phyloP scores from a whole-genome alignment of 2,329 filamentous ascomycete genomes.

The Coleophoma eucalyptorum region DNA sequence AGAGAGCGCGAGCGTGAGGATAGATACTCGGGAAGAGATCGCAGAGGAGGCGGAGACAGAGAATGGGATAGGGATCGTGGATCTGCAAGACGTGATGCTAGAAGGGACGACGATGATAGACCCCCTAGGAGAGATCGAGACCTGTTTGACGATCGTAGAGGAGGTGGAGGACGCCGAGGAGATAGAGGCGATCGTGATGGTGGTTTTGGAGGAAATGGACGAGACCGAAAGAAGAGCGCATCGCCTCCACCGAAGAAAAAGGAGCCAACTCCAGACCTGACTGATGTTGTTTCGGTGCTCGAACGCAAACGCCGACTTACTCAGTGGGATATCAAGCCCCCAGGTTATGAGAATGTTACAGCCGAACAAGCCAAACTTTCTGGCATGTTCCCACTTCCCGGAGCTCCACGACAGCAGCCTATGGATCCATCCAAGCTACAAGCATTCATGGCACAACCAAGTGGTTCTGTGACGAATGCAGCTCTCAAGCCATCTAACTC shows the following conservation, averaged over 20 bases:
- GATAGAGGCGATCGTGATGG: slow-evolving; percentile 35
- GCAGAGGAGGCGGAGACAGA: slow-evolving; percentile 60
- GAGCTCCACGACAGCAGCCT: slow-evolving; percentile 88
- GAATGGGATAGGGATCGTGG: slow-evolving; percentile 73
- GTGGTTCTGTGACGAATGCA: slow-evolving; percentile 61
- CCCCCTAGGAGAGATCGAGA: slow-evolving; percentile 52
- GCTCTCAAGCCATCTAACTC: slow-evolving; percentile 89
- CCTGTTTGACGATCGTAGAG: slow-evolving; percentile 58
- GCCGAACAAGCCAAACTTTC: slow-evolving; percentile 98
- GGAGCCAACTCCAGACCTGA: slow-evolving; percentile 94
- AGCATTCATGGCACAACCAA: slow-evolving; percentile 90
- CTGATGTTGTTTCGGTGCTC: slow-evolving; percentile 75
- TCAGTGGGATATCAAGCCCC: slow-evolving; percentile 99
- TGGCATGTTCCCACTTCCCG: slow-evolving; percentile 97
- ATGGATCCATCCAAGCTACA: slow-evolving; percentile 94
- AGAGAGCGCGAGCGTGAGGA: slow-evolving; percentile 92
- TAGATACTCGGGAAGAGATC: slow-evolving; percentile 71
- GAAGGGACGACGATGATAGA: slow-evolving; percentile 64
- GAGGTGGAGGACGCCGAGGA: slow-evolving; percentile 40
- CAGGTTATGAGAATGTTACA: slow-evolving; percentile 96
- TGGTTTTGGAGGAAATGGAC: slow-evolving; percentile 41
- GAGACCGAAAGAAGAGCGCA: slow-evolving; percentile 58
- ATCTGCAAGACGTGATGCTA: slow-evolving; percentile 54
- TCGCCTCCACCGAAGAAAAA: slow-evolving; percentile 84
- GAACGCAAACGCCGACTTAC: slow-evolving; percentile 89